Conservation (phyloP, 495 filamentous ascomycete species). For the Penicillium ucsense region DNA sequence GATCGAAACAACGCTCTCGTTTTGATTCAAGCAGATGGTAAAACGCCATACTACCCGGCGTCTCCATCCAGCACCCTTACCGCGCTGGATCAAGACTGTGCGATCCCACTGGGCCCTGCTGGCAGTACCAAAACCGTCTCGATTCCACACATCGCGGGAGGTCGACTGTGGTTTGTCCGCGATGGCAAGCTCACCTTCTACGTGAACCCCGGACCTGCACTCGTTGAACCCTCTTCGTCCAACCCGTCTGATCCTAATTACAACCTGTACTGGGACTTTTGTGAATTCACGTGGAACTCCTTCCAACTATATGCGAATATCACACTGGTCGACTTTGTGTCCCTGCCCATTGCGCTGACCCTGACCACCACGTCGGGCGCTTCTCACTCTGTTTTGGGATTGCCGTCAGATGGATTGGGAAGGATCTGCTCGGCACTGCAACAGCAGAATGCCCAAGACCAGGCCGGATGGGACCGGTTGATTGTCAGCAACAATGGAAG, state of each 20-base stretch:
- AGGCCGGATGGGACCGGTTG: slow-evolving; percentile 54
- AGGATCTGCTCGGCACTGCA: slow-evolving; percentile 42
- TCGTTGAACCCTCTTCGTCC: slow-evolving; percentile 62
- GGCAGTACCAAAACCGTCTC: slow-evolving; percentile 50
- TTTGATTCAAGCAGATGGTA: slow-evolving; percentile 53
- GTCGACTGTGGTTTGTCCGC: slow-evolving; percentile 58
- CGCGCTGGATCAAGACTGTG: slow-evolving; percentile 43
- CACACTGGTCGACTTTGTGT: slow-evolving; percentile 65
- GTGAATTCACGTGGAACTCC: slow-evolving; percentile 64
- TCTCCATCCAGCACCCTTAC: slow-evolving; percentile 35
- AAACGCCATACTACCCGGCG: slow-evolving; percentile 44
- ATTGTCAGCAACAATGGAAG: slow-evolving; percentile 41
- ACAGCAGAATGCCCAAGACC: slow-evolving; percentile 43
- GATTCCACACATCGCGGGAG: slow-evolving; percentile 60
- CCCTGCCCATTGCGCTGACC: slow-evolving; percentile 52
- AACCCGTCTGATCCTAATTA: slow-evolving; percentile 60
- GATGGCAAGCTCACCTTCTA: slow-evolving; percentile 56
- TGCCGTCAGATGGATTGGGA: slow-evolving; percentile 47
- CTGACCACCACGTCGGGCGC: slow-evolving; percentile 44
- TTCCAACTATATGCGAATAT: slow-evolving; percentile 66
- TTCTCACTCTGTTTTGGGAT: slow-evolving; percentile 47
- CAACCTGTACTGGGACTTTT: slow-evolving; percentile 55
- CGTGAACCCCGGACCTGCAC: slow-evolving; percentile 56
- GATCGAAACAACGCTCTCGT: slow-evolving; percentile 50
- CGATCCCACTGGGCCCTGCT: slow-evolving; percentile 51